phyloP scores from a whole-genome alignment of 176 grass and related monocot genomes.

The Coix lacrymajobi region DNA sequence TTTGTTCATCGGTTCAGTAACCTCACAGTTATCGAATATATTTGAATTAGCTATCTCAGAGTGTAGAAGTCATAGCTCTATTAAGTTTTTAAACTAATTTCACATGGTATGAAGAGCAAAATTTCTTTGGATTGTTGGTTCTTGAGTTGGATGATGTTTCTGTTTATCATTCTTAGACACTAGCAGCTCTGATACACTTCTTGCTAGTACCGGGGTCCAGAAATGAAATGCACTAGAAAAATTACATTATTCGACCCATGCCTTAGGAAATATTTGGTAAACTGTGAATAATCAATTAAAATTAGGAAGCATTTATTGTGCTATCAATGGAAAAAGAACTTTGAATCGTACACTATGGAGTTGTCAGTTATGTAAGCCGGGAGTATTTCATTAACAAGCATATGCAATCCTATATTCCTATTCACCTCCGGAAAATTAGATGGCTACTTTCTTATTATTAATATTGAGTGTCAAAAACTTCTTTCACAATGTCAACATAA shows the following conservation, averaged over 20 bases:
- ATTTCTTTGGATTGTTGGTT: constrained; percentile 2
- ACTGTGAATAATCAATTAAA: background rate
- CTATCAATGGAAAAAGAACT: background rate
- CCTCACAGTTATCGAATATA: background rate
- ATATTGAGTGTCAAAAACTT: background rate
- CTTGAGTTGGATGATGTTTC: background rate
- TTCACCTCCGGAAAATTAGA: background rate
- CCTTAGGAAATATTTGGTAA: background rate
- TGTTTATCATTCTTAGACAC: background rate
- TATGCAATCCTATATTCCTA: constrained; percentile 6
- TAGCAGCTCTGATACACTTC: background rate
- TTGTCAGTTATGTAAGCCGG: constrained; percentile 2
- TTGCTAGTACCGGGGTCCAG: background rate
- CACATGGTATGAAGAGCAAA: background rate
- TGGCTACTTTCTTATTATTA: background rate
- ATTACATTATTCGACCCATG: background rate
- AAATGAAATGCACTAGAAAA: background rate
- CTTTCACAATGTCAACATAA: constrained; percentile 10
- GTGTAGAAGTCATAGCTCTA: background rate
- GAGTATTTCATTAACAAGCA: background rate
- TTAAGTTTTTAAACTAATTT: background rate
- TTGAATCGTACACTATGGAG: background rate
- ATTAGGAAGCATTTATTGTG: background rate
- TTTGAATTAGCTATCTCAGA: background rate
- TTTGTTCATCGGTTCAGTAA: constrained; percentile 1